Evolutionary conservation across 768 basidiomycete species (phyloP).

Genomic region (Crepidotus variabilis): DNA sequence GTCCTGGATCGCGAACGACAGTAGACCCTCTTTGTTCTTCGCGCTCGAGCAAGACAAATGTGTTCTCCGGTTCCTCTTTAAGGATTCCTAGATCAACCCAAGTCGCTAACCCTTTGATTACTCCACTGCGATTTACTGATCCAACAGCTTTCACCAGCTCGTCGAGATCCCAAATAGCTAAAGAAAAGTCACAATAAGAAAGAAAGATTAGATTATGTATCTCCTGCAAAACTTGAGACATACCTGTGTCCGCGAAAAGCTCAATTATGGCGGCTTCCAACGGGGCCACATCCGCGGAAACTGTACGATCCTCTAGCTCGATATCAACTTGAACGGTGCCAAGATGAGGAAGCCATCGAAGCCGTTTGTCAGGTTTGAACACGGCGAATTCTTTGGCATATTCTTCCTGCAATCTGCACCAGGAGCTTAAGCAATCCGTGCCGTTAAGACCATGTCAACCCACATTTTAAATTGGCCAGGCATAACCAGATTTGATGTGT

Average conservation of each 20-base stretch:
- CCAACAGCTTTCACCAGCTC: constrained; percentile 66
- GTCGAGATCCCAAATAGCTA: constrained; percentile 69
- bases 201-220: background rate
- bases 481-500: constrained; percentile 68
- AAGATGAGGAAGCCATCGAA: constrained; percentile 87
- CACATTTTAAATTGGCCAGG: constrained; percentile 84
- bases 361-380: constrained; percentile 90
- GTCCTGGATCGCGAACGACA: constrained; percentile 9
- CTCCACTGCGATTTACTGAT: constrained; percentile 56
- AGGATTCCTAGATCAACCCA: constrained; percentile 85
- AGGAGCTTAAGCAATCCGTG: background rate
- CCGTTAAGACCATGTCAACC: constrained; percentile 18
- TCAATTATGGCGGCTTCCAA: constrained; percentile 91
- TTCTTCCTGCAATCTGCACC: constrained; percentile 59
- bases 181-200: background rate
- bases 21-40: constrained; percentile 40
- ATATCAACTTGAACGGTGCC: constrained; percentile 81
- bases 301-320: constrained; percentile 74
- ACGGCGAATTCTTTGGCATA: constrained; percentile 76
- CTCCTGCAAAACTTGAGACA: background rate
- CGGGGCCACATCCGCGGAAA: constrained; percentile 76
- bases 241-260: constrained; percentile 72
- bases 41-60: constrained; percentile 64
- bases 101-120: constrained; percentile 71
- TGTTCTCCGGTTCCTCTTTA: constrained; percentile 58